phyloP scores from a whole-genome alignment of 768 basidiomycete species.

The Trametes maxima region DNA sequence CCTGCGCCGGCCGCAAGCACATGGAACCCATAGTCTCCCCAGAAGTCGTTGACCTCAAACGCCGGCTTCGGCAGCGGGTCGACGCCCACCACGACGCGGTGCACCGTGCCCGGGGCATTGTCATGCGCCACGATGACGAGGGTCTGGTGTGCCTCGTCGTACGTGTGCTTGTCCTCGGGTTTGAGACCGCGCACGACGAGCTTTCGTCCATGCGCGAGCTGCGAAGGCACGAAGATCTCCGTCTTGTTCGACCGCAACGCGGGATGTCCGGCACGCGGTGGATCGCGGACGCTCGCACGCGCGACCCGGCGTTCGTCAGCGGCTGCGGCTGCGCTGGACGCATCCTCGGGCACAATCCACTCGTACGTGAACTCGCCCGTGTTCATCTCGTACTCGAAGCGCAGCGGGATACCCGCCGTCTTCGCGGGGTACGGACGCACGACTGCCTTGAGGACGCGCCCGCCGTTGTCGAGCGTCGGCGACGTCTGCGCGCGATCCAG shows the following conservation, averaged over 20 bases:
- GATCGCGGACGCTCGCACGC: constrained; percentile 32
- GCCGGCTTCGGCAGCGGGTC: constrained; percentile 51
- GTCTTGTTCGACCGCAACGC: constrained; percentile 60
- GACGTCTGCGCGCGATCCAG: constrained; percentile 62
- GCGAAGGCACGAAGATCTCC: constrained; percentile 79
- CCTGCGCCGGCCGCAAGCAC: constrained; percentile 12
- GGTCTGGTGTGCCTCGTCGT: constrained; percentile 73
- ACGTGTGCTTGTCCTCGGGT: constrained; percentile 50
- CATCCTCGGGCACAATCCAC: constrained; percentile 52
- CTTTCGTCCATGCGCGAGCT: constrained; percentile 57
- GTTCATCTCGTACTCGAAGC: constrained; percentile 77
- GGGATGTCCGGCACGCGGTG: constrained; percentile 44
- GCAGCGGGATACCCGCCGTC: constrained; percentile 80
- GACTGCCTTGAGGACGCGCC: constrained; percentile 71
- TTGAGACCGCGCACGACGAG: constrained; percentile 61
- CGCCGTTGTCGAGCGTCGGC: constrained; percentile 81
- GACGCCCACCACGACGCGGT: constrained; percentile 57
- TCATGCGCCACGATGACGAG: constrained; percentile 60
- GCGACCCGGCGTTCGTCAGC: background rate
- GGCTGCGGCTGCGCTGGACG: constrained; percentile 18
- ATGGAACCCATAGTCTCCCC: constrained; percentile 53
- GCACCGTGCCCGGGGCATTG: constrained; percentile 45
- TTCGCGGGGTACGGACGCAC: constrained; percentile 93
- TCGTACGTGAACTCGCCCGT: constrained; percentile 65
- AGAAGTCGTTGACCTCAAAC: constrained; percentile 65